Evolutionary conservation across 1,284 basidiomycete species (phyloP).

Genomic region (Acaromyces ingoldii): DNA sequence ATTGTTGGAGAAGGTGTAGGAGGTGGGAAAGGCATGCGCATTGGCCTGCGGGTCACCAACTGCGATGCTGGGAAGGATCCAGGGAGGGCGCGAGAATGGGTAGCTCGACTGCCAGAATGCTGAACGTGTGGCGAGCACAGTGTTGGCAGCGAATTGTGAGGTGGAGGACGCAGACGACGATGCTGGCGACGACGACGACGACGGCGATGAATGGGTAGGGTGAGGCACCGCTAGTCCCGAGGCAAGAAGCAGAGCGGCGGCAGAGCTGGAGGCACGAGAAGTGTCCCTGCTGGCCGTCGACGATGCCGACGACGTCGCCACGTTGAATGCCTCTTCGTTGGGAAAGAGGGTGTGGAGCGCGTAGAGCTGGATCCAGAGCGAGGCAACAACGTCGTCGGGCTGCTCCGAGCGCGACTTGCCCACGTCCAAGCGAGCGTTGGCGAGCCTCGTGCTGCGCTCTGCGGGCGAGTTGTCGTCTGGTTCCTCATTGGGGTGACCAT

Average conservation of each 20-base stretch:
- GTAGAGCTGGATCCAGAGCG: slow-evolving; percentile 27
- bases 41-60: too few relatives aligned
- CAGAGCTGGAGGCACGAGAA: too few relatives aligned
- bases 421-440: slow-evolving; percentile 4
- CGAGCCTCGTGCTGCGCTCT: slow-evolving; percentile 22
- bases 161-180: too few relatives aligned
- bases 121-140: slow-evolving; percentile 27
- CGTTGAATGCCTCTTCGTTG: slow-evolving; percentile 25
- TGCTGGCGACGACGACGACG: too few relatives aligned
- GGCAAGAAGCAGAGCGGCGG: slow-evolving; percentile 11
- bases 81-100: slow-evolving; percentile 13
- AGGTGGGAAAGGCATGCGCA: not conserved
- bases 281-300: slow-evolving; percentile 3
- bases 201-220: too few relatives aligned
- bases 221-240: slow-evolving; percentile 24
- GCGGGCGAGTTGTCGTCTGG: slow-evolving; percentile 38
- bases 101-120: slow-evolving; percentile 37
- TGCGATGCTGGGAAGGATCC: not conserved
- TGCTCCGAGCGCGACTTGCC: not conserved
- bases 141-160: slow-evolving; percentile 2
- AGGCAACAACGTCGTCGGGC: not conserved
- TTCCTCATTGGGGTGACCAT: slow-evolving; percentile 28
- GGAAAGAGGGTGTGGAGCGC: slow-evolving; percentile 34
- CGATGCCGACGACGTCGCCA: not conserved
- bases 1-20: not conserved